phyloP scores from a whole-genome alignment of 768 basidiomycete genomes.

The Russula abietina region DNA sequence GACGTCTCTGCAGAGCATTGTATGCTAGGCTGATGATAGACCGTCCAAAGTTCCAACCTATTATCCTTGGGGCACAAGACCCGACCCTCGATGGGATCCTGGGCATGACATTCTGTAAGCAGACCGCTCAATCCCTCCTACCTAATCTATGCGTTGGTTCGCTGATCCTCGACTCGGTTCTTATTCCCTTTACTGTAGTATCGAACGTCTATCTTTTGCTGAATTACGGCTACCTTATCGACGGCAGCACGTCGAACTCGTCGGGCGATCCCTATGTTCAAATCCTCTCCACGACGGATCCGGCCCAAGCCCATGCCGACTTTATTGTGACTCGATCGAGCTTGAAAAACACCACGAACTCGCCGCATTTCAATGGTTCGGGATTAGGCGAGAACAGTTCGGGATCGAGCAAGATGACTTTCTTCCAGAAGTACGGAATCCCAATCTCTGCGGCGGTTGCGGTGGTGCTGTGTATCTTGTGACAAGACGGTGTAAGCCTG shows the following conservation, averaged over 20 bases:
- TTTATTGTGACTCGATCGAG: slow-evolving; percentile 11
- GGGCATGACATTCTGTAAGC: slow-evolving; percentile 66
- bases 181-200: slow-evolving; percentile 38
- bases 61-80: slow-evolving; percentile 46
- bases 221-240: slow-evolving; percentile 57
- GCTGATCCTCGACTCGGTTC: background rate
- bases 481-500: too few relatives aligned
- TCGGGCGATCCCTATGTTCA: slow-evolving; percentile 56
- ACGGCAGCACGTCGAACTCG: slow-evolving; percentile 34
- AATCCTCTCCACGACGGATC: slow-evolving; percentile 48
- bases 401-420: background rate
- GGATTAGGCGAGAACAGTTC: background rate
- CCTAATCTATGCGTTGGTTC: background rate
- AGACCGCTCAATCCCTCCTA: background rate
- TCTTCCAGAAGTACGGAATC: slow-evolving; percentile 9
- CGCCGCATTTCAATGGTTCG: background rate
- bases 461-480: background rate
- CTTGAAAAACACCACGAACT: background rate
- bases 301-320: slow-evolving; percentile 3
- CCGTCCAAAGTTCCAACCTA: slow-evolving; percentile 59
- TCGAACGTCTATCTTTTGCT: slow-evolving; percentile 60
- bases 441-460: background rate
- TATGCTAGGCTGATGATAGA: background rate
- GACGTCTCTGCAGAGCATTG: background rate
- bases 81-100: slow-evolving; percentile 57